phyloP scores from a whole-genome alignment of 371 early-diverging fungal genomes.

The Actinomucor elegans region DNA sequence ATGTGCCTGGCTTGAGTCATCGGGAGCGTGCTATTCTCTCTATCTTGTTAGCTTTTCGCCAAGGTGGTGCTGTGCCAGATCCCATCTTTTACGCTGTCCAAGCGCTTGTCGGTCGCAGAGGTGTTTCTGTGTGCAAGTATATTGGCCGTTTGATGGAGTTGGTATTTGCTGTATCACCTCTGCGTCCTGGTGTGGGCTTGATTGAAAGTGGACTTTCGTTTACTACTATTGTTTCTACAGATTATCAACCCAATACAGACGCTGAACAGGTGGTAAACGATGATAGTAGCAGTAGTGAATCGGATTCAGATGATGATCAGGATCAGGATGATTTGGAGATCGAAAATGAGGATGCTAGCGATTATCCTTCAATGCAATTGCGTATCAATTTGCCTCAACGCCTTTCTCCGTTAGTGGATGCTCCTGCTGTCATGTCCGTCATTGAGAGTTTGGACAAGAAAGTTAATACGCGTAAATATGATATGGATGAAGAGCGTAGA shows the following conservation, averaged over 20 bases:
- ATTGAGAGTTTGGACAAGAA: slow-evolving; percentile 32
- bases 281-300: slow-evolving; percentile 2
- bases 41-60: slow-evolving; percentile 51
- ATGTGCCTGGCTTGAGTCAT: slow-evolving; percentile 60
- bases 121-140: slow-evolving; percentile 41
- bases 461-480: slow-evolving; percentile 26
- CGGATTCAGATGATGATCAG: slow-evolving; percentile 9
- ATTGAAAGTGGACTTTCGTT: slow-evolving; percentile 32
- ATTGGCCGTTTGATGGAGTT: slow-evolving; percentile 48
- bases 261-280: background rate
- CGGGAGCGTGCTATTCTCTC: slow-evolving; percentile 56
- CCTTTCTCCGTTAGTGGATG: slow-evolving; percentile 19
- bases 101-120: slow-evolving; percentile 39
- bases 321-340: slow-evolving; percentile 3
- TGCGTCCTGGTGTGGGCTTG: slow-evolving; percentile 39
- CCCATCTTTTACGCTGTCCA: slow-evolving; percentile 41
- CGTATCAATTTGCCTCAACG: slow-evolving; percentile 12
- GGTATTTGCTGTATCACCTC: slow-evolving; percentile 43
- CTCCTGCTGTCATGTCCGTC: slow-evolving; percentile 30
- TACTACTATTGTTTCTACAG: background rate
- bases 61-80: slow-evolving; percentile 56
- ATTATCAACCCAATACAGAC: background rate
- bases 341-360: background rate
- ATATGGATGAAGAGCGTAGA: slow-evolving; percentile 26
- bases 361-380: slow-evolving; percentile 24